Evolutionary conservation across 805 yeast genomes (phyloP), one percentile per base, ranked within the genome.

Genomic region (Candida manassasensis): DNA sequence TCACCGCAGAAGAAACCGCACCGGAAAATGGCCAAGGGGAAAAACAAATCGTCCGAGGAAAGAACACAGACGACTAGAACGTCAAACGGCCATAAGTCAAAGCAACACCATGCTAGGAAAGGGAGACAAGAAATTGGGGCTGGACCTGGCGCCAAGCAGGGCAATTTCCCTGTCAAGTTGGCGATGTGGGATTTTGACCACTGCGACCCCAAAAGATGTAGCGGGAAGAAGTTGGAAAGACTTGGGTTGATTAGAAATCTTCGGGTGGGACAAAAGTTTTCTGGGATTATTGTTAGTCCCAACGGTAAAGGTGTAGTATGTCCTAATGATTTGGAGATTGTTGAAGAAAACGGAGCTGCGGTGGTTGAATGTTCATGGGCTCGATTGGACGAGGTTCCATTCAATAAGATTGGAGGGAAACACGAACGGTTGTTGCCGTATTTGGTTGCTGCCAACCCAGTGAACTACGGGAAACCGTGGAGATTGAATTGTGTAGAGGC

Each of bases 171-270:
- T 1, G 81, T 83, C 21, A 88, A 86, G 51, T 58, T 89, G 43
- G 97, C 96, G 12, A 90, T 90, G 98, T 90, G 98, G 96, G 98
- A 93, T 57, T 93, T 93, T 53, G 96, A 89, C 46, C 98, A 93
- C 55, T 93, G 98, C 64, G 98, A 93, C 61, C 98, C 98, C 1
- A 93, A 93, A 54, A 73, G 97, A 53, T 93, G 98, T 56, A 82
- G 94, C 45, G 98, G 98, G 13, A 93, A 93, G 64, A 89, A 88
- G 55, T 68, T 93, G 19, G 96, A 87, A 51, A 70, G 97, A 37
- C 59, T 90, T 14, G 97, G 97, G 1, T 61, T 87, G 14, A 89
- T 93, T 34, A 77, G 78, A 41, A 75, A 77, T 36, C 55, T 93
- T 42, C 66, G 94, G 41, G 77, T 93, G n/a, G 98, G 98, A 0